Evolutionary conservation across 495 filamentous ascomycete genomes (phyloP).

Genomic region (Aspergillus taichungensis): DNA sequence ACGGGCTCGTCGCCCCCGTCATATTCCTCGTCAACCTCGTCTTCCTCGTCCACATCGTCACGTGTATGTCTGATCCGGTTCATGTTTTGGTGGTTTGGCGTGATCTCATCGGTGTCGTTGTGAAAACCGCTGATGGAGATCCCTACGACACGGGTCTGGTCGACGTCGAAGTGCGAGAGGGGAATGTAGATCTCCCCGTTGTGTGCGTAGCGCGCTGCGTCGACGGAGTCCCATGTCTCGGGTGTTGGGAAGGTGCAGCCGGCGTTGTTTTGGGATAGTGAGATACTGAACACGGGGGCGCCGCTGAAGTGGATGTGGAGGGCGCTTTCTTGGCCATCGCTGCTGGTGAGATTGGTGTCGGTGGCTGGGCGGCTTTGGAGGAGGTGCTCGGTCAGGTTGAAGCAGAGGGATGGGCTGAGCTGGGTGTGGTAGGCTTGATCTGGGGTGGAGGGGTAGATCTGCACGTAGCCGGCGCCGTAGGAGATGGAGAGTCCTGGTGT

Average conservation of each 20-base stretch:
- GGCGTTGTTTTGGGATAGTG: conserved; percentile 64
- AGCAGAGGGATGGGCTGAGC: conserved; percentile 46
- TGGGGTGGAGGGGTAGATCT: conserved; percentile 54
- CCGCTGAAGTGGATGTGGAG: conserved; percentile 67
- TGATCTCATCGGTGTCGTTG: conserved; percentile 8
- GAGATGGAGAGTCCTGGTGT: conserved; percentile 51
- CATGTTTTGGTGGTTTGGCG: too few species aligned
- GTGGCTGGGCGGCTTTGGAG: conserved; percentile 58
- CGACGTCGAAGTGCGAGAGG: conserved; percentile 61
- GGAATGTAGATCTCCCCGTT: conserved; percentile 62
- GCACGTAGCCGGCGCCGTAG: conserved; percentile 42
- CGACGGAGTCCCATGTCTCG: conserved; percentile 65
- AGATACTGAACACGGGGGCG: conserved; percentile 56
- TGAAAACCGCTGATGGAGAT: conserved; percentile 65
- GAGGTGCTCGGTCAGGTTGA: conserved; percentile 54
- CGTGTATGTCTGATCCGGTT: too few species aligned
- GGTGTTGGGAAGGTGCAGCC: conserved; percentile 58
- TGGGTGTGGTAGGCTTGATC: conserved; percentile 65
- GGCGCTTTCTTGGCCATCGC: conserved; percentile 43
- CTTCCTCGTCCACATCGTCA: too few species aligned
- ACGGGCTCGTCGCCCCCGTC: too few species aligned
- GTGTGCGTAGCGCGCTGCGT: conserved; percentile 51
- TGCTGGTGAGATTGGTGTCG: conserved; percentile 50
- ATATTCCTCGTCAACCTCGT: too few species aligned
- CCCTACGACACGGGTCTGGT: conserved; percentile 50